Evolutionary conservation across 2,329 filamentous ascomycete genomes (phyloP).

Genomic region (Grosmannia clavigera): DNA sequence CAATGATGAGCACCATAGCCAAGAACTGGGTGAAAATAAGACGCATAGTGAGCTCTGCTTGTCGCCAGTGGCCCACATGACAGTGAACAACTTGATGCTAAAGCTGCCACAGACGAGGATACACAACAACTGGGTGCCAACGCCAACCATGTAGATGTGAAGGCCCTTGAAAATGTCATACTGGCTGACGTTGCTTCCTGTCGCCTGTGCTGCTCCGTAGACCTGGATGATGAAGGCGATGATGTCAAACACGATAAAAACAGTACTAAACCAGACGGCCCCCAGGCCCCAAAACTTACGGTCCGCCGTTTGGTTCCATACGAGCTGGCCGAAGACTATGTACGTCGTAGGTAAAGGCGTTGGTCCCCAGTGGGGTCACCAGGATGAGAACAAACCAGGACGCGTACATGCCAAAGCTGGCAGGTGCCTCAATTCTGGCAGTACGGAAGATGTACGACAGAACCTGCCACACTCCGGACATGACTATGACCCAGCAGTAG

Average conservation of each 20-base stretch:
- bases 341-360: slow-evolving; percentile 32
- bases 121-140: slow-evolving; percentile 14
- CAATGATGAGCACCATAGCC: slow-evolving; percentile 4
- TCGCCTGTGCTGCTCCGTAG: slow-evolving; percentile 22
- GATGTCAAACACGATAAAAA: slow-evolving; percentile 36
- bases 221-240: slow-evolving; percentile 33
- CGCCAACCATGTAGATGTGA: slow-evolving; percentile 9
- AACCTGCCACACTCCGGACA: slow-evolving; percentile 25
- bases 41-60: not conserved
- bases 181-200: not conserved
- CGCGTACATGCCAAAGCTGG: slow-evolving; percentile 17
- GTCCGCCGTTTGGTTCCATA: slow-evolving; percentile 25
- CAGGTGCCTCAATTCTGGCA: slow-evolving; percentile 25
- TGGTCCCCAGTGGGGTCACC: slow-evolving; percentile 31
- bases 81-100: slow-evolving; percentile 15
- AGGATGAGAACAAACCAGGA: slow-evolving; percentile 26
- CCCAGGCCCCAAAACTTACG: slow-evolving; percentile 18
- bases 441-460: slow-evolving; percentile 11
- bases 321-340: slow-evolving; percentile 29
- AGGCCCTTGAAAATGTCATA: not conserved
- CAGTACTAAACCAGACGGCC: slow-evolving; percentile 24
- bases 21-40: slow-evolving; percentile 4
- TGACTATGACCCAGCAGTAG: slow-evolving; percentile 25
- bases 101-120: slow-evolving; percentile 25
- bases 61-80: slow-evolving; percentile 16